Percentiles rank a stretch among this genome's conserved stretches.
These are phyloP conservation scores for Mycena metata DNA, from an alignment of 768 basidiomycete species.

Conservation along the genomic window DNA sequence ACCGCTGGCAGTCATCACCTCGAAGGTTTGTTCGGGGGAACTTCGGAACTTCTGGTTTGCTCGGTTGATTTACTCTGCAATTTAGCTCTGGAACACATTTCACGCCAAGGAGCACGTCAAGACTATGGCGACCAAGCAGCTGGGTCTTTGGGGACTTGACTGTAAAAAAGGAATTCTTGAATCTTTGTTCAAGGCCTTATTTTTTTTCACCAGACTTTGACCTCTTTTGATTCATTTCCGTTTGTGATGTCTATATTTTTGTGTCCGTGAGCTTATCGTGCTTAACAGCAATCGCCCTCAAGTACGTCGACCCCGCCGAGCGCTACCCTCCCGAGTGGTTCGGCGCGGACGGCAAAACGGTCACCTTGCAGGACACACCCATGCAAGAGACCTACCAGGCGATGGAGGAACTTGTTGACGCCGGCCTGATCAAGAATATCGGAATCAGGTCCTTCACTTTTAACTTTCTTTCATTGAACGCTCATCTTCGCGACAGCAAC, in stretches of 20 bases:
- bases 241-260: too few species aligned
- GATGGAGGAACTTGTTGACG: constrained; percentile 84
- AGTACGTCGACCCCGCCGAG: constrained; percentile 82
- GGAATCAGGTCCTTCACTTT: constrained; percentile 69
- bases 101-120: constrained; percentile 83
- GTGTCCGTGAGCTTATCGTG: too few species aligned
- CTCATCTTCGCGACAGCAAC: constrained; percentile 63
- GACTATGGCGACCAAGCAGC: constrained; percentile 69
- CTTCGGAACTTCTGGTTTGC: background rate
- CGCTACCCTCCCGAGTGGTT: constrained; percentile 90
- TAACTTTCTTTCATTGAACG: background rate
- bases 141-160: constrained; percentile 85
- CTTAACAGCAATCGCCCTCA: constrained; percentile 67
- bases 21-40: constrained; percentile 65
- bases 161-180: constrained; percentile 7
- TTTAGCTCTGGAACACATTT: constrained; percentile 91
- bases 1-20: constrained; percentile 75
- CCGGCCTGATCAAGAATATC: constrained; percentile 80
- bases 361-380: constrained; percentile 65
- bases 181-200: background rate
- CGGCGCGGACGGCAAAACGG: constrained; percentile 71
- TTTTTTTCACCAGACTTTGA: constrained; percentile 69
- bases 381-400: constrained; percentile 88
- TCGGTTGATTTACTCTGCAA: background rate
- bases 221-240: constrained; percentile 87